Evolutionary conservation across 176 grass and related monocot genomes (phyloP).

Genomic region (Tillandsia leiboldiana): DNA sequence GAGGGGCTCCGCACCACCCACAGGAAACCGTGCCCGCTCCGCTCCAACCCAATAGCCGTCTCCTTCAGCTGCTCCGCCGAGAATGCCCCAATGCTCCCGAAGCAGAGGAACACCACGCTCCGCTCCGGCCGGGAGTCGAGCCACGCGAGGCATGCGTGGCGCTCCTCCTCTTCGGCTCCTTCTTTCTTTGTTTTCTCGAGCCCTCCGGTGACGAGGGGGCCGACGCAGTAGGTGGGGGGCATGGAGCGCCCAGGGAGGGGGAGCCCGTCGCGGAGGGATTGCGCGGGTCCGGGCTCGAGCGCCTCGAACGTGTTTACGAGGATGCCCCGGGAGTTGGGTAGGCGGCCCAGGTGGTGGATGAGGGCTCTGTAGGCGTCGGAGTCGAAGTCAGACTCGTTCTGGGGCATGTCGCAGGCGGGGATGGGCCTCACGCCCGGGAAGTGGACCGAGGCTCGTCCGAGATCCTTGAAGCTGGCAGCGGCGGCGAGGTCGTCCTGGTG

Average conservation of each 20-base stretch:
- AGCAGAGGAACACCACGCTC: slow-evolving; percentile 23
- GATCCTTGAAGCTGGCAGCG: slow-evolving; percentile 5
- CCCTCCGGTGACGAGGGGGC: slow-evolving; percentile 32
- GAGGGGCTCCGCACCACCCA: slow-evolving; percentile 16
- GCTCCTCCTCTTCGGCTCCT: background rate
- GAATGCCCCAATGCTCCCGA: slow-evolving; percentile 18
- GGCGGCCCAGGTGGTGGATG: background rate
- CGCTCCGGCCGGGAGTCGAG: slow-evolving; percentile 9
- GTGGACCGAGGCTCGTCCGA: slow-evolving; percentile 17
- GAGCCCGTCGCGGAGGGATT: slow-evolving; percentile 14
- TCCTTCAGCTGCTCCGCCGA: slow-evolving; percentile 16
- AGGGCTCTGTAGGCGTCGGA: slow-evolving; percentile 7
- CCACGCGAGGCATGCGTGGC: slow-evolving; percentile 13
- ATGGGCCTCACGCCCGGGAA: slow-evolving; percentile 30
- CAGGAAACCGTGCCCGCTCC: slow-evolving; percentile 19
- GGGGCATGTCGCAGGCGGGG: slow-evolving; percentile 22
- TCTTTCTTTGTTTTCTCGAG: slow-evolving; percentile 7
- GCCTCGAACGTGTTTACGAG: slow-evolving; percentile 43
- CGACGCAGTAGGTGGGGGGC: slow-evolving; percentile 36
- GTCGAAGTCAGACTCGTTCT: slow-evolving; percentile 13
- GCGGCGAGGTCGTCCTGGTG: background rate
- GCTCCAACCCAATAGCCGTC: slow-evolving; percentile 16
- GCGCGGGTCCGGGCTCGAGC: slow-evolving; percentile 31
- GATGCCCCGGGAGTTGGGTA: slow-evolving; percentile 24
- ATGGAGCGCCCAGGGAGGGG: slow-evolving; percentile 19